Conservation (phyloP, 768 basidiomycete genomes). For the Leccinum disarticulatum region DNA sequence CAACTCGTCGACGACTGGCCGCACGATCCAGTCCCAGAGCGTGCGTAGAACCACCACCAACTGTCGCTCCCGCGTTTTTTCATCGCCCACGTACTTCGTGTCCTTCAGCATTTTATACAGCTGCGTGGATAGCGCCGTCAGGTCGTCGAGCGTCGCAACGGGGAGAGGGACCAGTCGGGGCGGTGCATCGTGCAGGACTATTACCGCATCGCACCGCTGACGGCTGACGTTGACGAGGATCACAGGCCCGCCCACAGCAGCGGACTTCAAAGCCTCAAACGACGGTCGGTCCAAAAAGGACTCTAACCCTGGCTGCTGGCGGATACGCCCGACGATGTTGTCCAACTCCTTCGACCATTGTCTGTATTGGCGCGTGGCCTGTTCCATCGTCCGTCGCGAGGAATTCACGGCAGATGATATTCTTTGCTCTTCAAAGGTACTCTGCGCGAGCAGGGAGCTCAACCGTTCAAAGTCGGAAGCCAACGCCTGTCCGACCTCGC, state of each 20-base stretch:
- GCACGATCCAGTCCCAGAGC: constrained; percentile 28
- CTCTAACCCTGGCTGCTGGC: constrained; percentile 27
- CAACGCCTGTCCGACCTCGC: constrained; percentile 16
- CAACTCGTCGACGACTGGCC: constrained; percentile 21
- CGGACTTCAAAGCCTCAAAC: constrained; percentile 16
- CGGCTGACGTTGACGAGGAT: constrained; percentile 37
- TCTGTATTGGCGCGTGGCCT: constrained; percentile 16
- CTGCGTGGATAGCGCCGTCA: constrained; percentile 7
- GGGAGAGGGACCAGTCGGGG: constrained; percentile 24
- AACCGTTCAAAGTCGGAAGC: constrained; percentile 29
- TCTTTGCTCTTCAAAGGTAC: neutral
- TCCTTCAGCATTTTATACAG: neutral
- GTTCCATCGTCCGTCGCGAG: constrained; percentile 14
- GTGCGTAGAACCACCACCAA: constrained; percentile 14
- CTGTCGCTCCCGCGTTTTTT: constrained; percentile 23
- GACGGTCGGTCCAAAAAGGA: constrained; percentile 30
- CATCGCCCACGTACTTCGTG: constrained; percentile 14
- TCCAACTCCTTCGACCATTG: constrained; percentile 20
- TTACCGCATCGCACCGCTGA: constrained; percentile 39
- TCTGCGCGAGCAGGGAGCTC: constrained; percentile 14
- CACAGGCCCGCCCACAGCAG: constrained; percentile 33
- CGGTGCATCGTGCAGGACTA: constrained; percentile 25
- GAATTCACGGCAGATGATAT: neutral
- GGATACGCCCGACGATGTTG: constrained; percentile 22
- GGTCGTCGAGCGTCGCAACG: constrained; percentile 8